Evolutionary conservation across 2,329 filamentous ascomycete genomes (phyloP).

Genomic region (Aspergillus phoenicis): DNA sequence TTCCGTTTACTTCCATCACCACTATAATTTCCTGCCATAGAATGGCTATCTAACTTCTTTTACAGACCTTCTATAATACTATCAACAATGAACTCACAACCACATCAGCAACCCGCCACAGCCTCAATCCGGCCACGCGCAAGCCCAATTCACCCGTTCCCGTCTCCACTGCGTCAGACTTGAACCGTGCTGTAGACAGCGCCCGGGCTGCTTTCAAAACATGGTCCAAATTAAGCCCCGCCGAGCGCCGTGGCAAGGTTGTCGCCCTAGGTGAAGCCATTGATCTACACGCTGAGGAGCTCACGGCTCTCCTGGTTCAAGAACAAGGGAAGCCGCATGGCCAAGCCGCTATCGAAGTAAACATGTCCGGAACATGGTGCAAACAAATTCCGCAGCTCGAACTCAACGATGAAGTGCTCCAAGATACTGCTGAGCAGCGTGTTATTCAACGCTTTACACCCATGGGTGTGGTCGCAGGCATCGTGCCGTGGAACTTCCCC

Average conservation of each 20-base stretch:
- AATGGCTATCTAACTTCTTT: neutral
- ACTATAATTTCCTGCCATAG: neutral
- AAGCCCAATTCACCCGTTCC: neutral
- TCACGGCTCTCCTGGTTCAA: neutral
- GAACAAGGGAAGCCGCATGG: neutral
- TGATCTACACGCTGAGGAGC: neutral
- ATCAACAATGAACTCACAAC: constrained; percentile 2
- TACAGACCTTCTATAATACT: neutral
- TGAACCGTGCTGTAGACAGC: neutral
- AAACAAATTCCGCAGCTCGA: constrained; percentile 22
- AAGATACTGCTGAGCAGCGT: constrained; percentile 43
- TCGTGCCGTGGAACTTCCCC: constrained; percentile 61
- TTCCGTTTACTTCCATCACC: neutral
- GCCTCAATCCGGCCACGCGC: neutral
- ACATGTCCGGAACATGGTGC: constrained; percentile 11
- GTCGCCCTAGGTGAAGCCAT: neutral
- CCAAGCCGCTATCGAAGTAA: constrained; percentile 15
- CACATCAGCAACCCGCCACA: neutral
- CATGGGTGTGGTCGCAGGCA: constrained; percentile 48
- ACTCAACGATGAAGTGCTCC: constrained; percentile 50
- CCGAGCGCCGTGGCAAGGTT: neutral
- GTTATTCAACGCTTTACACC: constrained; percentile 33
- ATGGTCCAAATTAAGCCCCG: neutral
- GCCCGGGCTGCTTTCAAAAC: neutral
- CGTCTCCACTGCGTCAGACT: neutral